Conservation (phyloP, 768 basidiomycete species). For the Agrocybe praecox region DNA sequence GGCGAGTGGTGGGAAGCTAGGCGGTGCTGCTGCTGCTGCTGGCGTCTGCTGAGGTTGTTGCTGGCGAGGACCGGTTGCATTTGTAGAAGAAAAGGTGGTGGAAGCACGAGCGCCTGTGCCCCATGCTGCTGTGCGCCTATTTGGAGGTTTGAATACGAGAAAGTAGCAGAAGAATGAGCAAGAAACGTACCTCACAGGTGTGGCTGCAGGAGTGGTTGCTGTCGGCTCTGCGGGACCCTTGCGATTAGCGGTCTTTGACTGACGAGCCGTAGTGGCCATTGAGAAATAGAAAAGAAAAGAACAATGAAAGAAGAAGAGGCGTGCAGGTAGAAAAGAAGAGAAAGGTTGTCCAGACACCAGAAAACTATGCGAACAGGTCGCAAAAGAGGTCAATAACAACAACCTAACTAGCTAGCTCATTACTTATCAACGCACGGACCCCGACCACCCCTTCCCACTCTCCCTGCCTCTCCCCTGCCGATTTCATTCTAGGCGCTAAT, state of each 20-base stretch:
- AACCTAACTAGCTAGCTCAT: conserved; percentile 19
- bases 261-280: conserved; percentile 71
- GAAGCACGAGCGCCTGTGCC: conserved; percentile 62
- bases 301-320: conserved; percentile 26
- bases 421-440: conserved; percentile 7
- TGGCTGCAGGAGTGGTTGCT: conserved; percentile 11
- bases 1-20: conserved; percentile 25
- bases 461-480: not conserved
- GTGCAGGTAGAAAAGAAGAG: conserved; percentile 17
- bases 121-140: conserved; percentile 59
- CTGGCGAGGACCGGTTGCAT: conserved; percentile 37
- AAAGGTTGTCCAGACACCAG: conserved; percentile 39
- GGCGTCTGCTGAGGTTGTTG: conserved; percentile 16
- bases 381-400: conserved; percentile 24
- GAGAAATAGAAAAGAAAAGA: conserved; percentile 28
- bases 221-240: conserved; percentile 65
- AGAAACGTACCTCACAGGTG: conserved; percentile 45
- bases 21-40: conserved; percentile 12
- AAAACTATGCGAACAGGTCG: conserved; percentile 33
- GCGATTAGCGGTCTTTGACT: conserved; percentile 58
- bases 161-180: conserved; percentile 13
- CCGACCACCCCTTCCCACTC: conserved; percentile 6
- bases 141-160: conserved; percentile 28
- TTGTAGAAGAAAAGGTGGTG: conserved; percentile 67
- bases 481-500: not conserved